Evolutionary conservation across 2,329 filamentous ascomycete species (phyloP).

Genomic region (Ambrosiella xylebori): DNA sequence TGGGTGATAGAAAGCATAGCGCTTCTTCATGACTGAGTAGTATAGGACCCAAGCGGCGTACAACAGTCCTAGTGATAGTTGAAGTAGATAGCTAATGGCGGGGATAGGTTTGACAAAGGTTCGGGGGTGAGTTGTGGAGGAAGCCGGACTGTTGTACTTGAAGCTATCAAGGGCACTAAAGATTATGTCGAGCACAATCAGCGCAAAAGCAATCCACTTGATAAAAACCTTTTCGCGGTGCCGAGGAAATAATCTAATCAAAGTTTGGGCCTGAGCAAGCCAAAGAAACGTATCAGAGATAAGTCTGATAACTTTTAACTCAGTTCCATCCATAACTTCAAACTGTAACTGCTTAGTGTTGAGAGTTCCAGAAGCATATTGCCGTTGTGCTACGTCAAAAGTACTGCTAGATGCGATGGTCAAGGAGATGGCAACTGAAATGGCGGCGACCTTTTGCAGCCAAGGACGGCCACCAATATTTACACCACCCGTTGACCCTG

Average conservation of each 20-base stretch:
- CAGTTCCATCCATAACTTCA: conserved; percentile 64
- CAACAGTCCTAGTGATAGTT: conserved; percentile 67
- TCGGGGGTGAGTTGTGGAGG: conserved; percentile 37
- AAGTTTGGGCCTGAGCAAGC: conserved; percentile 91
- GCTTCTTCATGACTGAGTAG: conserved; percentile 79
- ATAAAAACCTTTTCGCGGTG: conserved; percentile 97
- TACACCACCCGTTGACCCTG: conserved; percentile 59
- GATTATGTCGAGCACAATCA: conserved; percentile 77
- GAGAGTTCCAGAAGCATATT: conserved; percentile 65
- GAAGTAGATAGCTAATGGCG: conserved; percentile 78
- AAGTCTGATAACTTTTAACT: conserved; percentile 78
- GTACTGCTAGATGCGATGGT: conserved; percentile 89
- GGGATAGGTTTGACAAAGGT: conserved; percentile 81
- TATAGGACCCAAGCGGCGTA: conserved; percentile 92
- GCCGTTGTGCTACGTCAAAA: conserved; percentile 63
- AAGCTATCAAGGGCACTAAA: conserved; percentile 92
- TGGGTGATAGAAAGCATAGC: conserved; percentile 77
- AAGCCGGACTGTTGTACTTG: conserved; percentile 35
- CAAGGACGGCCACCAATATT: conserved; percentile 83
- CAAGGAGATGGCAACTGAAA: conserved; percentile 65
- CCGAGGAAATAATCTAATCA: conserved; percentile 87
- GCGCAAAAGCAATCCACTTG: conserved; percentile 91
- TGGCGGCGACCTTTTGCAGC: conserved; percentile 68
- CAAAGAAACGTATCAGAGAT: conserved; percentile 94
- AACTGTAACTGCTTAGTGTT: conserved; percentile 61